phyloP scores from a whole-genome alignment of 305 asterid species.

The Fraxinus ornus region DNA sequence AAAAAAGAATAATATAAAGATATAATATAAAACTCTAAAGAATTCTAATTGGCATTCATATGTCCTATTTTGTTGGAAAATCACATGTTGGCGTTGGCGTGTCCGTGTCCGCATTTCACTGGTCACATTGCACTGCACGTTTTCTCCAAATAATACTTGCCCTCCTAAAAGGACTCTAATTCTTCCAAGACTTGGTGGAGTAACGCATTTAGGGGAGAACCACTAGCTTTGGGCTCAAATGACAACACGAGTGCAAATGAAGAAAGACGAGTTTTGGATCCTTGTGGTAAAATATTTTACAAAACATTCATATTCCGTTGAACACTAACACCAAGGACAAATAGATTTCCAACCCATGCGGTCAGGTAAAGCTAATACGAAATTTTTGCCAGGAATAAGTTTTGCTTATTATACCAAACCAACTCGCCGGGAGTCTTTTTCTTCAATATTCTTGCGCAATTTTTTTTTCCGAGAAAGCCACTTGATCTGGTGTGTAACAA shows the following conservation, averaged over 20 bases:
- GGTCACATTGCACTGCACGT: neutral
- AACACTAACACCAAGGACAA: neutral
- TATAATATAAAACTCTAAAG: neutral
- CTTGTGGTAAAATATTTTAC: neutral
- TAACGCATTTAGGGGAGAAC: neutral
- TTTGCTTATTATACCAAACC: neutral
- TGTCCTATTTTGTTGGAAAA: neutral
- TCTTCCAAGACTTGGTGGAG: neutral
- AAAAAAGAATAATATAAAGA: neutral
- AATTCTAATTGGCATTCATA: neutral
- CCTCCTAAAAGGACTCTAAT: neutral
- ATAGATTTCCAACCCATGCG: neutral
- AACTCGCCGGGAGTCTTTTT: neutral
- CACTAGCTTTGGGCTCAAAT: neutral
- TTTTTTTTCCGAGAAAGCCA: neutral
- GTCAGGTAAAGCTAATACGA: neutral
- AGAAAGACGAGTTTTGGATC: neutral
- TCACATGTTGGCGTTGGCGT: neutral
- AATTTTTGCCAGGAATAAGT: neutral
- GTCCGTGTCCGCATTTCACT: neutral
- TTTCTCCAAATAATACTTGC: neutral
- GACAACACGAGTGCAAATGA: neutral
- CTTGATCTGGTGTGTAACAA: neutral
- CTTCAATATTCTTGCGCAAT: neutral
- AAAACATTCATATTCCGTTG: neutral